A percentile compares a stretch with the other conserved stretches of the same genome.
These are phyloP conservation scores for Trichoderma breve DNA, from an alignment of 2,329 filamentous ascomycete species.

Conservation along the genomic window DNA sequence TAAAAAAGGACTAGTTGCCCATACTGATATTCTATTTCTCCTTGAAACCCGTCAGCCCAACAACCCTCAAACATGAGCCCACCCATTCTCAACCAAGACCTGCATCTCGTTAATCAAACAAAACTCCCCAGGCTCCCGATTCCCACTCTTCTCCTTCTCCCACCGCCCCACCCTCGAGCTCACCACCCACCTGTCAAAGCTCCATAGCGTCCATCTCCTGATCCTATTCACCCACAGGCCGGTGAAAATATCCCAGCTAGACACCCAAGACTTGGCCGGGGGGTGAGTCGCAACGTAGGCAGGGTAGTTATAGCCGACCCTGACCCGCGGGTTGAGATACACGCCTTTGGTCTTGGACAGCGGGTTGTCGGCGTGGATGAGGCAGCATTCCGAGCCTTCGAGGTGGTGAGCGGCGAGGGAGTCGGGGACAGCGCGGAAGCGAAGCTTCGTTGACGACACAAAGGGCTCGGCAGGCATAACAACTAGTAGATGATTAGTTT, in stretches of 20 bases:
- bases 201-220: slow-evolving; percentile 40
- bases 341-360: slow-evolving; percentile 53
- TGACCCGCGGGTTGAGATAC: slow-evolving; percentile 66
- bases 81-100: slow-evolving; percentile 55
- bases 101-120: slow-evolving; percentile 63
- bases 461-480: slow-evolving; percentile 57
- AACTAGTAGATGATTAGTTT: slow-evolving; percentile 28
- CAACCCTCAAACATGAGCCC: slow-evolving; percentile 50
- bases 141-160: slow-evolving; percentile 35
- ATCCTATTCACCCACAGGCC: slow-evolving; percentile 61
- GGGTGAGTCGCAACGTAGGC: slow-evolving; percentile 53
- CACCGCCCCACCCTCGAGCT: slow-evolving; percentile 39
- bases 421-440: slow-evolving; percentile 65
- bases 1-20: background rate
- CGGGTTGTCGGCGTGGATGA: slow-evolving; percentile 71
- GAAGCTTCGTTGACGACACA: slow-evolving; percentile 44
- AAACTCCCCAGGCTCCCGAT: slow-evolving; percentile 46
- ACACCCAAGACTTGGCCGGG: slow-evolving; percentile 42
- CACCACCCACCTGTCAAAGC: slow-evolving; percentile 36
- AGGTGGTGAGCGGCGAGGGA: slow-evolving; percentile 61
- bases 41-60: background rate
- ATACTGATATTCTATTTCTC: background rate
- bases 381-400: slow-evolving; percentile 77
- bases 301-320: slow-evolving; percentile 60
- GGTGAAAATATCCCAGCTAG: slow-evolving; percentile 45